Conservation (phyloP, 2,329 filamentous ascomycete species). For the Fusarium goolgardi region DNA sequence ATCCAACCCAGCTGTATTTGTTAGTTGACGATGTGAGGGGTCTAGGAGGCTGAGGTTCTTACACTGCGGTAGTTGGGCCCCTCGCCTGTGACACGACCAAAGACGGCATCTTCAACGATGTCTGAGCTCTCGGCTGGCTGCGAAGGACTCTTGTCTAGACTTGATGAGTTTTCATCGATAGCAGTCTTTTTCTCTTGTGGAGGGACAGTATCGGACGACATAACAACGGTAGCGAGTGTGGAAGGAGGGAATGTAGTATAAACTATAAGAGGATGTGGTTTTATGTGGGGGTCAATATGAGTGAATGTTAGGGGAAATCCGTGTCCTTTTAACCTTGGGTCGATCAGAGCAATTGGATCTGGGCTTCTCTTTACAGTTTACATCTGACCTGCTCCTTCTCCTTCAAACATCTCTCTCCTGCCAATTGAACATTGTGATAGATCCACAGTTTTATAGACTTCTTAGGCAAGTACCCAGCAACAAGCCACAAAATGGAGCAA, state of each 20-base stretch:
- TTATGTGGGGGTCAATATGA: neutral
- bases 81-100: conserved; percentile 41
- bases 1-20: conserved; percentile 54
- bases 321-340: conserved; percentile 2
- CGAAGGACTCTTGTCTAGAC: conserved; percentile 12
- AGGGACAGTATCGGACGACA: neutral
- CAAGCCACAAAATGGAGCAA: neutral
- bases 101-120: conserved; percentile 30
- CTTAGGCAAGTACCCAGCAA: neutral
- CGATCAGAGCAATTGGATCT: neutral
- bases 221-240: conserved; percentile 1
- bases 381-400: neutral
- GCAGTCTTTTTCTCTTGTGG: neutral
- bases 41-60: neutral
- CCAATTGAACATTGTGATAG: neutral
- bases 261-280: neutral
- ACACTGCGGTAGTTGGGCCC: conserved; percentile 50
- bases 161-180: neutral
- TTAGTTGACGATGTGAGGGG: neutral
- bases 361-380: neutral
- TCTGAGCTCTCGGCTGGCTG: conserved; percentile 1
- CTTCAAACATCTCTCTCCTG: neutral
- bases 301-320: neutral
- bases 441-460: neutral
- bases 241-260: neutral